Evolutionary conservation across 164 flowering plant genomes (phyloP).

Genomic region (Piper betle): DNA sequence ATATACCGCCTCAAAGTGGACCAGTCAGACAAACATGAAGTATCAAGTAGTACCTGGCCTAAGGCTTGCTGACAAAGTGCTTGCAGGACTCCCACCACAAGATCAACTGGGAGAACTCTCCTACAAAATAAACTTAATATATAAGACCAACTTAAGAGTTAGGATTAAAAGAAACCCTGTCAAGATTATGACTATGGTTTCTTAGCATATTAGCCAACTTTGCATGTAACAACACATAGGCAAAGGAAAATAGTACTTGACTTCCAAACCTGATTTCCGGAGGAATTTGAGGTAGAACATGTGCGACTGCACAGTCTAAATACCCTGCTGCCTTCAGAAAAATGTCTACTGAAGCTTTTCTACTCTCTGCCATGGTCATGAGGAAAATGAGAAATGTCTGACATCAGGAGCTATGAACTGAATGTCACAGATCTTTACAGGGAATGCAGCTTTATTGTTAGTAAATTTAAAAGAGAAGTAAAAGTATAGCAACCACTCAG

Average conservation of each 20-base stretch:
- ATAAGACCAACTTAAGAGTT: not conserved
- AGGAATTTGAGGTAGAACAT: constrained; percentile 76
- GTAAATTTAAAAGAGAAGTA: not conserved
- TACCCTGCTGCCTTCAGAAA: constrained; percentile 91
- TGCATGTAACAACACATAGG: not conserved
- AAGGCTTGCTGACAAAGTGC: constrained; percentile 89
- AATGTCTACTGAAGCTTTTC: constrained; percentile 60
- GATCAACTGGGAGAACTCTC: constrained; percentile 79
- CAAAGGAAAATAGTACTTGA: not conserved
- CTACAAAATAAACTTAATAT: constrained; percentile 19
- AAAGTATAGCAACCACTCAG: not conserved
- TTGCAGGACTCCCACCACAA: constrained; percentile 69
- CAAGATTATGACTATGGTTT: not conserved
- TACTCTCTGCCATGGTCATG: constrained; percentile 43
- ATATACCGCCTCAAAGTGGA: too few species aligned
- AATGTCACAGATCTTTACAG: not conserved
- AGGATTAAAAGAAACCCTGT: not conserved
- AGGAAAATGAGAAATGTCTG: not conserved
- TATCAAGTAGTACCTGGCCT: constrained; percentile 55
- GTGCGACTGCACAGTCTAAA: constrained; percentile 74
- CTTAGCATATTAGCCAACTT: not conserved
- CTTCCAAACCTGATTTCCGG: constrained; percentile 50
- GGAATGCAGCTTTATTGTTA: not conserved
- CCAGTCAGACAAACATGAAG: not conserved
- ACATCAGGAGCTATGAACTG: not conserved